phyloP scores from a whole-genome alignment of 306 rosid genomes.

The Herpetospermum pedunculosum region DNA sequence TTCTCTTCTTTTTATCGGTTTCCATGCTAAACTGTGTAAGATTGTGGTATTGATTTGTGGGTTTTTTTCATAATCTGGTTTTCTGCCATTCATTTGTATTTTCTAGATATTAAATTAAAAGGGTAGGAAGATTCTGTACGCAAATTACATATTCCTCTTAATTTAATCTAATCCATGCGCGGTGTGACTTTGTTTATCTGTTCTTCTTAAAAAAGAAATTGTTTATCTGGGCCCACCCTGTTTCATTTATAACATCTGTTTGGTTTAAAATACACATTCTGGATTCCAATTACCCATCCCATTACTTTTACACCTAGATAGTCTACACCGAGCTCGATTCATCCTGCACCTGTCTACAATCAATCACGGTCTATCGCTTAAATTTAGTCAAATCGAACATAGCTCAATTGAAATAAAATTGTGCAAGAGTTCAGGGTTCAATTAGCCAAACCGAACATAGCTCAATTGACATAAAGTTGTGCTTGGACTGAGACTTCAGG shows the following conservation, averaged over 20 bases:
- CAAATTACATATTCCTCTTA: constrained; percentile 4
- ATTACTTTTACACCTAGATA: neutral
- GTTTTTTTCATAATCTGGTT: neutral
- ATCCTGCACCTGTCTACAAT: no score
- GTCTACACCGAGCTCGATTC: no score
- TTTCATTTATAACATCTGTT: neutral
- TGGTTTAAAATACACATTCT: neutral
- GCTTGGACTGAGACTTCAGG: no score
- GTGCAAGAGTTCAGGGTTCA: no score
- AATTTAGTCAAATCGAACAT: no score
- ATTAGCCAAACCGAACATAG: no score
- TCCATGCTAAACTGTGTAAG: neutral
- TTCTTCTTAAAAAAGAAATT: neutral
- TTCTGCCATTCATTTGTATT: constrained; percentile 2
- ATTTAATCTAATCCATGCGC: neutral
- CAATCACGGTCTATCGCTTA: no score
- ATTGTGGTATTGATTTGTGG: neutral
- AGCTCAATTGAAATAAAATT: no score
- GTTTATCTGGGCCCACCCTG: neutral
- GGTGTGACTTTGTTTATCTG: neutral
- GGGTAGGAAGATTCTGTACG: constrained; percentile 13
- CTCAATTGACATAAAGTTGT: no score
- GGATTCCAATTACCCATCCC: constrained; percentile 6
- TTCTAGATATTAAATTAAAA: neutral
- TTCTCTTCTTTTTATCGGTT: neutral